phyloP scores from a whole-genome alignment of 2,329 filamentous ascomycete genomes.

The Alternaria novae-zelandiae region DNA sequence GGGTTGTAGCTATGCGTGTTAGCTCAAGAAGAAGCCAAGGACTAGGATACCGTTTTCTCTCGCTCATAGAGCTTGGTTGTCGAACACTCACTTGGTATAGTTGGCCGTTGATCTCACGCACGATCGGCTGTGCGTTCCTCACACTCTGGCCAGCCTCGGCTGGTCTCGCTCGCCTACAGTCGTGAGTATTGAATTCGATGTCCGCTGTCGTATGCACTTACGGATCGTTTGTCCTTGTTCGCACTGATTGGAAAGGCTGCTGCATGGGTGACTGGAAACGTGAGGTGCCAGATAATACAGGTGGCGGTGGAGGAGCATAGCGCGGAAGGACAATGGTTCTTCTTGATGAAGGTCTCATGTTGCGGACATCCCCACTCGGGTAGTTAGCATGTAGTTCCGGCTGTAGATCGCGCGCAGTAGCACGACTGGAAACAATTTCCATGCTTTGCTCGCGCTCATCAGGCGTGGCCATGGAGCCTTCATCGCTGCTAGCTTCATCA shows the following conservation, averaged over 20 bases:
- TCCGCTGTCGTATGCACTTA: constrained; percentile 18
- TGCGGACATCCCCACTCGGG: constrained; percentile 16
- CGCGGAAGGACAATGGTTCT: constrained; percentile 33
- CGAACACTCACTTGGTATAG: constrained; percentile 44
- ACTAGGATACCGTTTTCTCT: constrained; percentile 16
- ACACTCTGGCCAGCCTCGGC: constrained; percentile 11
- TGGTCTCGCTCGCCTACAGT: constrained; percentile 22
- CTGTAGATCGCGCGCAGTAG: constrained; percentile 41
- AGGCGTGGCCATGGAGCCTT: constrained; percentile 36
- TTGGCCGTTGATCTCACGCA: constrained; percentile 37
- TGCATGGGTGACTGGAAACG: constrained; percentile 11
- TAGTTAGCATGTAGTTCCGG: constrained; percentile 27
- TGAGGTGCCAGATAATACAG: constrained; percentile 11
- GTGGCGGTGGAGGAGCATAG: constrained; percentile 14
- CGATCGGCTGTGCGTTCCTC: constrained; percentile 20
- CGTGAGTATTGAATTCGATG: constrained; percentile 17
- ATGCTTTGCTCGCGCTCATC: constrained; percentile 39
- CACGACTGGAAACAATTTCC: constrained; percentile 42
- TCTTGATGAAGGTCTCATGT: constrained; percentile 24
- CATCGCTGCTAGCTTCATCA: constrained; percentile 55
- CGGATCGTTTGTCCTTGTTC: constrained; percentile 19
- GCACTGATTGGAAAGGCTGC: constrained; percentile 8
- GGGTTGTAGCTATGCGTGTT: constrained; percentile 38
- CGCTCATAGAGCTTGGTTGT: constrained; percentile 17
- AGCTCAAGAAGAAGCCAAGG: constrained; percentile 19